Evolutionary conservation across 2,329 filamentous ascomycete species (phyloP), one percentile per base, ranked within the genome.

Genomic region (Amauroascus verrucosus): DNA sequence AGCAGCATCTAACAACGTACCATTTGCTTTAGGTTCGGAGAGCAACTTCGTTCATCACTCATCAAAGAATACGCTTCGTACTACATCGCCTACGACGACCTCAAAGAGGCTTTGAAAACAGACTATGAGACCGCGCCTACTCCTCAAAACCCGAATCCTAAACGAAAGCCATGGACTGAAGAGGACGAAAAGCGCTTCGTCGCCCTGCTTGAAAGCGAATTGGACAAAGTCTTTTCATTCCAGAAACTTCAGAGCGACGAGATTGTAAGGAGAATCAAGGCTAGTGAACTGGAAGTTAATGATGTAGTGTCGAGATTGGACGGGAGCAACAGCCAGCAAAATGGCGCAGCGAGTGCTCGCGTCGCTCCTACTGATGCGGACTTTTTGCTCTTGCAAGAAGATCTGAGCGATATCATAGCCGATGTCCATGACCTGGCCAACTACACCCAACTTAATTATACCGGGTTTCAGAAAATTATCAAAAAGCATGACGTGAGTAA

Each of bases 381-480:
- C 67, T 97, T 96, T 64, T 81, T 94, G 75, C 74, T 95, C 62
- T 79, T 97, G 30, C 93, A 98, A 74, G 87, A 95, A 67, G 89
- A 95, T 64, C 73, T 98, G 64, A 95, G 89, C 72, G 93, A 98
- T 69, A 90, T 98, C 65, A 98, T 98, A 67, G 93, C 93, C 62
- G 91, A 98, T 65, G 93, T 98, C 20, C 91, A 98, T 71, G 93
- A 98, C 65, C 78, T 98, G 56, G 90, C 93, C 69, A 97, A 97
- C 73, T 98, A 95, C 68, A 94, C 95, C 6, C 91, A 96, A 74
- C 75, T 98, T 66, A 98, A 98, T 73, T 98, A 98, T 67, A 97
- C 91, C 0, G 93, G 93, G 4, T 98, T 98, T 69, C 94, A 96
- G 76, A 98, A 98, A 77, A 98, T 98, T 59, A 95, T 98, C 72